Percentiles rank a stretch among this genome's conserved stretches.
phyloP scores from a whole-genome alignment of 2,329 filamentous ascomycete species.

The Chaetomiaceae sp. region DNA sequence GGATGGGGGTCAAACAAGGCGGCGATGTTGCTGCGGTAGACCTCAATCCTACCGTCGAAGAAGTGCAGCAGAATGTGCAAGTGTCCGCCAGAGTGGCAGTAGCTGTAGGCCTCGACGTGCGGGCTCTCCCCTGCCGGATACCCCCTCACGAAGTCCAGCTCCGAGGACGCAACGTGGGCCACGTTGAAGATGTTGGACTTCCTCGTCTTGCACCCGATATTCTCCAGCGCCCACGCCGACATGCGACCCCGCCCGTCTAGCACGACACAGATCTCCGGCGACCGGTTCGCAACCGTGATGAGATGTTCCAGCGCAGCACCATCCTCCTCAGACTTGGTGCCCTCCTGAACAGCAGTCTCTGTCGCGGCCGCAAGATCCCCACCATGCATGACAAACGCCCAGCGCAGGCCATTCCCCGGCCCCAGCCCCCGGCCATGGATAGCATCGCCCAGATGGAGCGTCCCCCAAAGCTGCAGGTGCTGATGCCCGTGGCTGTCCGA shows the following conservation, averaged over 20 bases:
- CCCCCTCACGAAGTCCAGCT: constrained; percentile 44
- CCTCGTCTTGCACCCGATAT: constrained; percentile 67
- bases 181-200: constrained; percentile 77
- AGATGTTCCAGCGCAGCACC: constrained; percentile 76
- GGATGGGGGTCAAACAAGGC: constrained; percentile 72
- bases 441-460: constrained; percentile 70
- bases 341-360: constrained; percentile 65
- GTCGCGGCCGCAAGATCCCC: constrained; percentile 74
- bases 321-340: constrained; percentile 51
- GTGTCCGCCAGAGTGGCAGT: constrained; percentile 63
- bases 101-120: constrained; percentile 68
- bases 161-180: constrained; percentile 63
- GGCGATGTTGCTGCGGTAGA: constrained; percentile 74
- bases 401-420: constrained; percentile 43
- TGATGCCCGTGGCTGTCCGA: constrained; percentile 67
- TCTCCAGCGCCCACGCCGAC: constrained; percentile 90
- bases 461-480: constrained; percentile 73
- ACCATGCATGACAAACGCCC: constrained; percentile 78
- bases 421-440: constrained; percentile 47
- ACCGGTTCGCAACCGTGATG: constrained; percentile 78
- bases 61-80: constrained; percentile 75
- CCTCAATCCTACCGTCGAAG: constrained; percentile 79
- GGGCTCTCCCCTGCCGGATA: constrained; percentile 24
- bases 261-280: constrained; percentile 81
- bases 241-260: constrained; percentile 80